Evolutionary conservation across 1,139 yeast genomes (phyloP), one percentile per base, ranked within the genome.

Genomic region (Hyphopichia buzzinii): DNA sequence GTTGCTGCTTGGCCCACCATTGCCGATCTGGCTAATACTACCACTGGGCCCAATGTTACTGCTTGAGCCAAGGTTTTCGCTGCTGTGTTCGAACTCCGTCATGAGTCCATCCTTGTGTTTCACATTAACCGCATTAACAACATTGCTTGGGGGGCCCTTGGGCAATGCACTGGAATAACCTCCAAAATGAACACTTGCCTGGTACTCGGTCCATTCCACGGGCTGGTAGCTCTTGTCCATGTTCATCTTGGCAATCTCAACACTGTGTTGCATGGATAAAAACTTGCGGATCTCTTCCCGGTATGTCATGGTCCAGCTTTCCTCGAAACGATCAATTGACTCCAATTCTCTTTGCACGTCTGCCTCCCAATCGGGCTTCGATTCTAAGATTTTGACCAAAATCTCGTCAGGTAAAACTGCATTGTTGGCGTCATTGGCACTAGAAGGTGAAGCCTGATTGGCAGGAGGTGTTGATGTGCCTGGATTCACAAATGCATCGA

Each of bases 151-250:
- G 26, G 47, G 47, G 6, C 51, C 46, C 35, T 64, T 64, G n/a
- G 62, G 58, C 33, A 67, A 51, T 2, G 72, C 66, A 44, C 64
- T 64, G 29, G 49, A 47, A 37, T 48, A 57, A 11, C 74, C 74
- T 4, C 74, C 75, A 56, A 68, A 70, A 32, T 64, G 70, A 30
- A 66, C 50, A 29, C 72, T 62, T 2, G 74, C 75, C 41, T 61
- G 67, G 40, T 59, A 58, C 40, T 70, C 76, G 5, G 60, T 54
- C 39, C 65, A 39, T 36, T 54, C 57, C 12, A 52, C 52, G 2
- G 74, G 70, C 32, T 58, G 61, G 43, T 70, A 70, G 17, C 42
- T 46, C 4, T 50, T 46, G 35, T 64, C 66, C 5, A 30, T 43
- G 24, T 50, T 50, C 15, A 48, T 46, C 33, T 60, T 63, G n/a